These are phyloP conservation scores for Atkinsonella texensis DNA, from an alignment of 2,329 filamentous ascomycete species.

Conservation along the genomic window DNA sequence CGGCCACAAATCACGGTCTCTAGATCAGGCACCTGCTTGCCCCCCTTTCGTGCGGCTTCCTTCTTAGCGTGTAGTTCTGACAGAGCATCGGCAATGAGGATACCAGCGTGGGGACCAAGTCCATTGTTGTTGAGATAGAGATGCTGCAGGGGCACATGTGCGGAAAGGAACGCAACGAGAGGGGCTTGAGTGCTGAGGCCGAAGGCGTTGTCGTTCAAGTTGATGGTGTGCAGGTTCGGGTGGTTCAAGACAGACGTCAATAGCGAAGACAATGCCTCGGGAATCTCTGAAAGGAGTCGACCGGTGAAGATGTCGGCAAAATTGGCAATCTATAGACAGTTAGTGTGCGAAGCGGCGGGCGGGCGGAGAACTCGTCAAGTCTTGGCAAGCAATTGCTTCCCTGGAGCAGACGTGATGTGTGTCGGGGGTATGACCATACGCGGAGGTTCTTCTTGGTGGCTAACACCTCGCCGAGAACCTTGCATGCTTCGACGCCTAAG, in stretches of 20 bases:
- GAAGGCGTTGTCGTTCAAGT: constrained; percentile 96
- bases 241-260: constrained; percentile 80
- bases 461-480: constrained; percentile 72
- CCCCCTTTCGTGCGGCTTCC: constrained; percentile 58
- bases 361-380: too few species aligned
- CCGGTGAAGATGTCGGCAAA: constrained; percentile 97
- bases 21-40: constrained; percentile 64
- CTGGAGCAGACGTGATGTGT: background rate
- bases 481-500: constrained; percentile 76
- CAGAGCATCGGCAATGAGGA: constrained; percentile 78
- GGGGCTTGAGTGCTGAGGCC: constrained; percentile 90
- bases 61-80: constrained; percentile 75
- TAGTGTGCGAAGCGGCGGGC: constrained; percentile 1
- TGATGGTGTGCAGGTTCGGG: constrained; percentile 77
- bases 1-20: constrained; percentile 97
- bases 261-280: constrained; percentile 72
- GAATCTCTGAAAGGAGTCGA: constrained; percentile 86
- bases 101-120: constrained; percentile 81
- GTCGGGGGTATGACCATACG: constrained; percentile 29
- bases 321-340: constrained; percentile 53
- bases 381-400: background rate
- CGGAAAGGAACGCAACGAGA: constrained; percentile 79
- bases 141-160: constrained; percentile 82
- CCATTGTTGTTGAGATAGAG: constrained; percentile 98
- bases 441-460: constrained; percentile 73